A percentile compares a stretch with the other conserved stretches of the same genome.
These are phyloP conservation scores for Pelargonium myrrhifolium DNA, from an alignment of 441 rosid genomes.

Conservation along the genomic window DNA sequence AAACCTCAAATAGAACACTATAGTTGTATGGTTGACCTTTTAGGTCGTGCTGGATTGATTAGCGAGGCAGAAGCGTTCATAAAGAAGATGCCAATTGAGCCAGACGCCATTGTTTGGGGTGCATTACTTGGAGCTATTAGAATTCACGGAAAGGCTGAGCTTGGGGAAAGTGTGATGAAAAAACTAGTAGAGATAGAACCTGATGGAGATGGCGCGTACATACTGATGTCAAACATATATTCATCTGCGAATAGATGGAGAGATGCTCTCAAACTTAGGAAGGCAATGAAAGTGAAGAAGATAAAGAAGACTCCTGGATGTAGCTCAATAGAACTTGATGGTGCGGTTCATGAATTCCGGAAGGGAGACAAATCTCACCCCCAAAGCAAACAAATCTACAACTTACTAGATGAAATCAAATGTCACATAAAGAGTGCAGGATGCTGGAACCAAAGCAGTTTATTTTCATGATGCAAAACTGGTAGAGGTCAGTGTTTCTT, in stretches of 20 bases:
- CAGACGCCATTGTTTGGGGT: conserved; percentile 18
- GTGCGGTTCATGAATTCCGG: conserved; percentile 14
- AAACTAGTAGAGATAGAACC: conserved; percentile 15
- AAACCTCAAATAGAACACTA: not conserved
- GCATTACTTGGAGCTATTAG: conserved; percentile 13
- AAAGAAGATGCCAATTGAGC: conserved; percentile 8
- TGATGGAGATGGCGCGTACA: conserved; percentile 9
- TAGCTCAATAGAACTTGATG: conserved; percentile 14
- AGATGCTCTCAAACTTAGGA: conserved; percentile 12
- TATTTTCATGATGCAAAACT: not conserved
- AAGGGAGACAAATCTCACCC: conserved; percentile 18
- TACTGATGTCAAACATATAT: conserved; percentile 17
- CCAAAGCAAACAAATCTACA: conserved; percentile 4
- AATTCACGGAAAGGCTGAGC: conserved; percentile 11
- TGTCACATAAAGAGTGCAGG: not conserved
- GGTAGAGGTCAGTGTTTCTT: not conserved
- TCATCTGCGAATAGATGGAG: conserved; percentile 13
- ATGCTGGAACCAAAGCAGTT: not conserved
- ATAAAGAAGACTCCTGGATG: conserved; percentile 17
- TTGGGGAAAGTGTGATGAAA: conserved; percentile 11
- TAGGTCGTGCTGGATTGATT: not conserved
- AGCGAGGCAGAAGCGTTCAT: not conserved
- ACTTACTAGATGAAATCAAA: conserved; percentile 7
- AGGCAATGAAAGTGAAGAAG: conserved; percentile 13
- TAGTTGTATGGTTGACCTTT: not conserved